These are phyloP conservation scores for Heliophila coronopifolia DNA, from an alignment of 441 rosid species.

Conservation along the genomic window DNA sequence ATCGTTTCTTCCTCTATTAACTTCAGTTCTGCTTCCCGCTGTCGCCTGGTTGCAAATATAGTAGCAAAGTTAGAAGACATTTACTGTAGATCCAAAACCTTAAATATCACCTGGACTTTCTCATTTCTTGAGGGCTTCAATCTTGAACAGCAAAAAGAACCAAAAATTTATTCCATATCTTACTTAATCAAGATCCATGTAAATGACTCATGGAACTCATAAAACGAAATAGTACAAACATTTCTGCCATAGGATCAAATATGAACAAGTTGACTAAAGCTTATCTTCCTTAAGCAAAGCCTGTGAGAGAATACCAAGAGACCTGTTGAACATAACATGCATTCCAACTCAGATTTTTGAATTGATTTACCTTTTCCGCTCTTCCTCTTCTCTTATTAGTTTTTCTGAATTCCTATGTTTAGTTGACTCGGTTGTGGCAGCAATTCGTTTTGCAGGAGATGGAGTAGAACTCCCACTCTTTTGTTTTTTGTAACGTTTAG, in stretches of 20 bases:
- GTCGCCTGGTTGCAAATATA: slow-evolving; percentile 58
- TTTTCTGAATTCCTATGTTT: slow-evolving; percentile 63
- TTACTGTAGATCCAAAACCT: slow-evolving; percentile 8
- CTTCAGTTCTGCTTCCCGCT: slow-evolving; percentile 78
- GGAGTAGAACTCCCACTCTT: slow-evolving; percentile 72
- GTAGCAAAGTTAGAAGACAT: slow-evolving; percentile 38
- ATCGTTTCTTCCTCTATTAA: slow-evolving; percentile 88
- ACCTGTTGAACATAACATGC: slow-evolving; percentile 31
- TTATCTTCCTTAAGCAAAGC: slow-evolving; percentile 80
- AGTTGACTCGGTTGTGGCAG: slow-evolving; percentile 55
- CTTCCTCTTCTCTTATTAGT: slow-evolving; percentile 76
- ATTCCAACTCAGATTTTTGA: background rate
- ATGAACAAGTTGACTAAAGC: slow-evolving; percentile 60
- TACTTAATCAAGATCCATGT: slow-evolving; percentile 77
- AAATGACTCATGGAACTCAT: slow-evolving; percentile 67
- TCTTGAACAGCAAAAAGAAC: slow-evolving; percentile 31
- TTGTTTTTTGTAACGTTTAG: slow-evolving; percentile 65
- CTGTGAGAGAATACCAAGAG: slow-evolving; percentile 73
- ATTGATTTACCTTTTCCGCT: slow-evolving; percentile 70
- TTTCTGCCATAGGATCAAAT: slow-evolving; percentile 63
- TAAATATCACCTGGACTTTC: slow-evolving; percentile 29
- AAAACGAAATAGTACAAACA: slow-evolving; percentile 57
- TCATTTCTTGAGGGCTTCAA: slow-evolving; percentile 33
- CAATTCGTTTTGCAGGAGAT: slow-evolving; percentile 54
- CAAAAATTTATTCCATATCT: slow-evolving; percentile 38